Base-by-base conservation (phyloP, 106 monocot genomes). In the Dendrobium nobile region DNA sequence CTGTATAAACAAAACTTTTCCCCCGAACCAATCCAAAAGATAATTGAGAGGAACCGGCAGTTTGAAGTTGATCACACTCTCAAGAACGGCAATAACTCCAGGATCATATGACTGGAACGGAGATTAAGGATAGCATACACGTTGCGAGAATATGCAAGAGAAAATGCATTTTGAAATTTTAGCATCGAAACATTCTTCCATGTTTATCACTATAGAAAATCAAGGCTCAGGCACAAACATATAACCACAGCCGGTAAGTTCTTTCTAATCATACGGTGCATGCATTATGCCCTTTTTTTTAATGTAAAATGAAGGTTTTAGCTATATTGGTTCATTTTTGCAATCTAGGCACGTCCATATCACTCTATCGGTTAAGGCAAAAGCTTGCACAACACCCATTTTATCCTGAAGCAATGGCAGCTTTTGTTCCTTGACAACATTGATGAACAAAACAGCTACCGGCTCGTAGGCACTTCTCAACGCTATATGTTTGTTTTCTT, bases 91-190 rank as follows among this genome's bases (percentile, higher is more conserved):
- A 45, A 82, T 78, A 56, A 85, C 93, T 11, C 98, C 98, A 75
- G 98, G 98, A 90, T 99, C 98, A 86, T 93, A 90, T 73, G 98
- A 95, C 97, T 98, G 74, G 10, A 81, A 73, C 61, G 41, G 22
- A 78, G 61, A 73, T 96, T 81, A 91, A 85, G 89, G 83, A 85
- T 68, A 33, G 77, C 76, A 11, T 2, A 9, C 26, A 76, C 24
- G 48, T 41, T 43, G 24, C 15, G 65, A 72, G 11, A 22, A 78
- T 18, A 18, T 20, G 26, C 1, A 75, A 41, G 22, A 11, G 43
- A 72, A 54, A 80, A 17, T 76, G 16, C 26, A 76, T 27, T 76
- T 76, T 18, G 17, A 7, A 44, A 41, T 20, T 42, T 61, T 70
- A 31, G 43, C 43, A 44, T 44, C 20, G 7, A 74, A 44, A 20